Percentiles rank a stretch among this genome's conserved stretches.
Evolutionary conservation across 2,329 filamentous ascomycete species (phyloP).

Genomic region (Bisporella sp.): DNA sequence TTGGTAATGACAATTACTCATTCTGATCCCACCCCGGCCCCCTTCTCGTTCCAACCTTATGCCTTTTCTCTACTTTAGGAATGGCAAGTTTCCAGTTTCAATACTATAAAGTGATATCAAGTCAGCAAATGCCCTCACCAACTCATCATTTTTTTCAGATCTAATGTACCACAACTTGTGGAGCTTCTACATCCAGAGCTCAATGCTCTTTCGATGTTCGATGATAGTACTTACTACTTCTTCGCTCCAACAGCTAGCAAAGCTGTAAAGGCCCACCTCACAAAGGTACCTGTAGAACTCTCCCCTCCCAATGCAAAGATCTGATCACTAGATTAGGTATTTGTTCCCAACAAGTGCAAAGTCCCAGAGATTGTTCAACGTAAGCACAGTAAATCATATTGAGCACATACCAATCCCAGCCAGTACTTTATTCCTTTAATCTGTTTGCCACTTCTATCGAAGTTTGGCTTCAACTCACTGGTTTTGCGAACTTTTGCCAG

Average conservation of each 20-base stretch:
- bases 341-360: not conserved
- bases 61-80: not conserved
- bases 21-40: no score
- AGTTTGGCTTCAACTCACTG: constrained; percentile 44
- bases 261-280: constrained; percentile 14
- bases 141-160: no score
- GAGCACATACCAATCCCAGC: constrained; percentile 35
- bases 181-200: no score
- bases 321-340: not conserved
- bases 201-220: no score
- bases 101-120: not conserved
- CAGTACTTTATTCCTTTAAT: constrained; percentile 48
- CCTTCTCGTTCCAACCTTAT: no score
- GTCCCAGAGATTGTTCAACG: not conserved
- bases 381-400: not conserved
- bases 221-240: not conserved
- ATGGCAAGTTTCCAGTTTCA: not conserved
- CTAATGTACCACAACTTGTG: no score
- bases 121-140: no score
- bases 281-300: constrained; percentile 17
- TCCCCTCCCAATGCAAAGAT: constrained; percentile 43
- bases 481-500: constrained; percentile 39
- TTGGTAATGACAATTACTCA: no score
- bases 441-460: constrained; percentile 52
- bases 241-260: constrained; percentile 14